Conservation (phyloP, 306 rosid species). For the Lathyrus tuberosus region DNA sequence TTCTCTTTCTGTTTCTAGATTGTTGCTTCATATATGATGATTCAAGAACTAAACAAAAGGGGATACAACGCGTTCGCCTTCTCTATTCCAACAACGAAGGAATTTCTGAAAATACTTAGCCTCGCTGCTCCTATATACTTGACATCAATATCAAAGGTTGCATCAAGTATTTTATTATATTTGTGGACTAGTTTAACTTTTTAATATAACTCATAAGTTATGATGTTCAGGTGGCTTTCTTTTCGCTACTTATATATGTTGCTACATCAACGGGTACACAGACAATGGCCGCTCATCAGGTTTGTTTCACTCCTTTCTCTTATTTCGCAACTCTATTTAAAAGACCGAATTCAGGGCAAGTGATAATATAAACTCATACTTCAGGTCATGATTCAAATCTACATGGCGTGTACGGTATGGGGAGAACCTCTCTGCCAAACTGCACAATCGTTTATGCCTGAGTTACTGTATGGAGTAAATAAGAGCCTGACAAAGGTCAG, state of each 20-base stretch:
- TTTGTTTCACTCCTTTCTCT: constrained; percentile 24
- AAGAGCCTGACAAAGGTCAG: constrained; percentile 44
- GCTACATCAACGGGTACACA: constrained; percentile 47
- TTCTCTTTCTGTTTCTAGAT: constrained; percentile 46
- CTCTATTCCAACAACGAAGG: constrained; percentile 59
- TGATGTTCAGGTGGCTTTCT: constrained; percentile 36
- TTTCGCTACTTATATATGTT: constrained; percentile 44
- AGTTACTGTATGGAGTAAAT: constrained; percentile 39
- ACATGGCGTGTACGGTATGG: constrained; percentile 47
- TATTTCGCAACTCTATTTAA: constrained; percentile 2
- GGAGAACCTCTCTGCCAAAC: constrained; percentile 51
- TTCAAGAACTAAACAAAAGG: constrained; percentile 57
- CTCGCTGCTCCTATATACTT: constrained; percentile 73
- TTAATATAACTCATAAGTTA: constrained; percentile 3
- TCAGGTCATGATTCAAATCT: constrained; percentile 53
- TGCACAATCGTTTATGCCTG: constrained; percentile 50
- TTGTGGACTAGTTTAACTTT: constrained; percentile 17
- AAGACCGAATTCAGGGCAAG: neutral
- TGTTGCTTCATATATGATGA: constrained; percentile 74
- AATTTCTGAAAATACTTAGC: constrained; percentile 48
- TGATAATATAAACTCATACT: constrained; percentile 23
- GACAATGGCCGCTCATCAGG: constrained; percentile 53
- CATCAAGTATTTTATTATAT: neutral
- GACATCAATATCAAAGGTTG: constrained; percentile 74
- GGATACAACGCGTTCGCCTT: constrained; percentile 61